Base-by-base conservation (phyloP, 805 yeast genomes). In the Zygosaccharomyces rouxii region DNA sequence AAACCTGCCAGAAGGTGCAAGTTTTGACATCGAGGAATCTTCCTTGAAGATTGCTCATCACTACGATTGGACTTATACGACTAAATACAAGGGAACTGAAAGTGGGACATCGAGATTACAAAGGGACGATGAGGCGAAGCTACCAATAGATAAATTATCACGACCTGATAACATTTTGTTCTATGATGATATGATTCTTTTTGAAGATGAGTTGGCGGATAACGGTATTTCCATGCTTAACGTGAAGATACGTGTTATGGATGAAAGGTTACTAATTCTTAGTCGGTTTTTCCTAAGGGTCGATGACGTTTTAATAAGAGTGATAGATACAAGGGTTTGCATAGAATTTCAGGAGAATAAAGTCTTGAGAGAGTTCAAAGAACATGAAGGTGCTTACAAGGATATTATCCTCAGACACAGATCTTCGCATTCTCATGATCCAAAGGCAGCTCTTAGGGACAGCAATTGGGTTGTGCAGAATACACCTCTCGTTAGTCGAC, bases 21-120 rank as follows among this genome's bases (percentile, higher is more conserved):
- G 38, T 5, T 68, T 54, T 52, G 55, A 51, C 40, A 58, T 59
- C 28, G 62, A 58, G 22, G 72, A 75, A 62, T 65, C 75, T 61
- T 75, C 82, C 47, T 66, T 74, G 60, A 78, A 84, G 40, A 78
- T 84, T 30, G 79, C 84, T 44, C 84, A 85, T 57, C 94, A 96
- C 2, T 94, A 81, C 63, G 99, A 94, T 70, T 94, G 99, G 99
- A 92, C 99, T 0, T 94, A 94, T 64, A 79, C 96, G 0, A 81
- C 96, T 0, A 52, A 73, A 41, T 94, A 92, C 64, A 75, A 72
- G 51, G 99, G 98, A 0, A 75, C 83, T 0, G 54, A 52, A 3
- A 48, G 44, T 13, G 52, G 55, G 11, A 49, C 52, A 2, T 28
- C 48, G 35, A 28, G 43, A 29, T 50, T 58, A 50, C 51, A 54